Base-by-base conservation (phyloP, 2,329 filamentous ascomycete genomes). In the Periconia digitata region DNA sequence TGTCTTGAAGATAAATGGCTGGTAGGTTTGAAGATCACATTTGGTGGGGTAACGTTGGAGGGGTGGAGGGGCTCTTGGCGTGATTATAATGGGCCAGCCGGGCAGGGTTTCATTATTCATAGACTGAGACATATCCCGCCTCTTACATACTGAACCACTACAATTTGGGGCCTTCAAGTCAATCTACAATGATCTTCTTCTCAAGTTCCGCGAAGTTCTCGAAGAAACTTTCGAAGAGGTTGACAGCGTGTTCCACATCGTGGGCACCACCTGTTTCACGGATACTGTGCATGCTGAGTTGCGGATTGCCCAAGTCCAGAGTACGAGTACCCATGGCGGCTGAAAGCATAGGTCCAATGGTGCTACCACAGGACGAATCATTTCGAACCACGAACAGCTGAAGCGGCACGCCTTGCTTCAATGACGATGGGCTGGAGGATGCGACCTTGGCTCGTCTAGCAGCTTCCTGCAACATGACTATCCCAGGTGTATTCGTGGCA, bases 371-470 rank as follows among this genome's bases (percentile, higher is more conserved):
- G 44, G 88, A 85, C 3, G 88, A 94, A 71, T 99, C 94, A 72
- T 99, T 99, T 66, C 92, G 84, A 40, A 97, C 92, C 35, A 99
- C 94, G 64, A 97, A 97, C 34, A 97, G 78, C 76, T 99, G 94
- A 45, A 99, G 80, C 13, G 94, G 94, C 17, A 97, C 91, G 20
- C 84, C 85, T 27, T 79, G 75, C 40, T 81, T 83, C 40, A 75
- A 69, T 12, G 75, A 71, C 12, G 67, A 66, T 7, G 63, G 57
- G 38, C 64, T 69, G 10, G 65, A 66, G 3, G 75, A 74, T 8
- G 76, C 74, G 62, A 73, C 72, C 61, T 84, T 85, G 24, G 77
- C 80, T 20, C 71, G 74, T 49, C 79, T 77, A 2, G 94, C 94
- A 36, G 87, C 85, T 76, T 97, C 92, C 72, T 96, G 89, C 10